Conservation (phyloP, 2,329 filamentous ascomycete species). For the Zasmidium angulare region DNA sequence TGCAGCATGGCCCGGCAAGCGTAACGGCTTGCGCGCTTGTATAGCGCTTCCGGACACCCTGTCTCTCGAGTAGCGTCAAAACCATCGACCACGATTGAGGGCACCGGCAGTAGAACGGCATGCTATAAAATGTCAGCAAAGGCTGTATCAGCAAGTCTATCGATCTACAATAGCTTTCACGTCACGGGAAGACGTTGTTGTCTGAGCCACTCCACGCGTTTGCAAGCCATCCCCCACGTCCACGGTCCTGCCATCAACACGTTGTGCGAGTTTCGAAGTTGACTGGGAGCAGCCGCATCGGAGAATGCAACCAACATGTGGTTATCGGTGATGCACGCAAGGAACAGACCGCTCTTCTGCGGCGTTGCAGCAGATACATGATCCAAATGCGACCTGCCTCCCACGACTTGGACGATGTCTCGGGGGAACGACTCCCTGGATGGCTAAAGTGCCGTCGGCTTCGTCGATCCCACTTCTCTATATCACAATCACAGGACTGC, state of each 20-base stretch:
- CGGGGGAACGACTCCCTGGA: slow-evolving; percentile 1
- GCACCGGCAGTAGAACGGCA: not conserved
- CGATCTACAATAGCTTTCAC: not conserved
- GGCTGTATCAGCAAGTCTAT: not conserved
- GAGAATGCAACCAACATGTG: not conserved
- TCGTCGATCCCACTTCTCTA: slow-evolving; percentile 8
- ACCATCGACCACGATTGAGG: not conserved
- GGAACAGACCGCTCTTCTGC: slow-evolving; percentile 1
- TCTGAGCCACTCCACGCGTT: not conserved
- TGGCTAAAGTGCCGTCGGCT: slow-evolving; percentile 9
- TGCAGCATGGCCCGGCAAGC: not conserved
- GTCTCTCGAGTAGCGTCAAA: not conserved
- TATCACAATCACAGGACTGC: slow-evolving; percentile 2
- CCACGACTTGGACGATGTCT: slow-evolving; percentile 3
- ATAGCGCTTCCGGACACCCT: not conserved
- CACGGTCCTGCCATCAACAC: not conserved
- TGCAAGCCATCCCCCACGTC: not conserved
- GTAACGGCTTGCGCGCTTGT: not conserved
- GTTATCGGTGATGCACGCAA: too few relatives aligned
- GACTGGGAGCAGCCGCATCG: not conserved
- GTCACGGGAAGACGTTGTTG: not conserved
- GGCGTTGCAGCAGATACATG: not conserved
- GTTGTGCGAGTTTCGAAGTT: not conserved
- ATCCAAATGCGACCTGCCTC: not conserved
- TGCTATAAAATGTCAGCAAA: not conserved